Percentiles rank a stretch among this genome's conserved stretches.
Evolutionary conservation across 2,329 filamentous ascomycete genomes (phyloP).

Genomic region (Aureobasidium zeae): DNA sequence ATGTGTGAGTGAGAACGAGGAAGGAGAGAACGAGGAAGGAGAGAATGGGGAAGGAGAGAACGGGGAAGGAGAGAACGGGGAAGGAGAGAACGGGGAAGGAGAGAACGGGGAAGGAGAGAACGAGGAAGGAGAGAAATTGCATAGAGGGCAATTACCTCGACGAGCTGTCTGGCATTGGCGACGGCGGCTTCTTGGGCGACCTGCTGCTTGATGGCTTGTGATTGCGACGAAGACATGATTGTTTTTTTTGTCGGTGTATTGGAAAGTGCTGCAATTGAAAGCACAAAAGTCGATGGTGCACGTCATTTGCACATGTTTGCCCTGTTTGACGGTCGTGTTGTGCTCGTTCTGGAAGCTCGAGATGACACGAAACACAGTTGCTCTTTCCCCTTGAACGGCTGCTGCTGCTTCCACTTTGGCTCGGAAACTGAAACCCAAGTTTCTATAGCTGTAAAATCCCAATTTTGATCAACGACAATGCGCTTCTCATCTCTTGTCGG

Average conservation of each 20-base stretch:
- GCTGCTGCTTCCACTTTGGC: neutral
- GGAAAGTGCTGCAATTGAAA: neutral
- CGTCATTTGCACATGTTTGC: conserved; percentile 8
- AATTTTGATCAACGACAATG: too few relatives aligned
- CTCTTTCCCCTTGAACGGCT: too few relatives aligned
- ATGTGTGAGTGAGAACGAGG: neutral
- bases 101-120: neutral
- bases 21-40: conserved; percentile 2
- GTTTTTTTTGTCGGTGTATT: neutral
- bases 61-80: too few relatives aligned
- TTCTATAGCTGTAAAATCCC: too few relatives aligned
- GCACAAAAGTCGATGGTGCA: conserved; percentile 10
- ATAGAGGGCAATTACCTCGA: too few relatives aligned
- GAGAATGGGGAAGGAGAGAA: too few relatives aligned
- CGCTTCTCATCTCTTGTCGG: conserved; percentile 15
- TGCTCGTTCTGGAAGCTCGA: conserved; percentile 5
- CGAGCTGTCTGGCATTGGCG: conserved; percentile 42
- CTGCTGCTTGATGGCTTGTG: conserved; percentile 38
- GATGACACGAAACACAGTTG: conserved; percentile 11
- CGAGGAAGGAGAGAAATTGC: too few relatives aligned
- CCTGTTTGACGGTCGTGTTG: conserved; percentile 12
- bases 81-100: neutral
- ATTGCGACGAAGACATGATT: conserved; percentile 16
- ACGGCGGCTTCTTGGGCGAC: conserved; percentile 45
- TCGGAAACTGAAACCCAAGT: neutral